Evolutionary conservation across 306 rosid species (phyloP).

Genomic region (Rubus idaeus): DNA sequence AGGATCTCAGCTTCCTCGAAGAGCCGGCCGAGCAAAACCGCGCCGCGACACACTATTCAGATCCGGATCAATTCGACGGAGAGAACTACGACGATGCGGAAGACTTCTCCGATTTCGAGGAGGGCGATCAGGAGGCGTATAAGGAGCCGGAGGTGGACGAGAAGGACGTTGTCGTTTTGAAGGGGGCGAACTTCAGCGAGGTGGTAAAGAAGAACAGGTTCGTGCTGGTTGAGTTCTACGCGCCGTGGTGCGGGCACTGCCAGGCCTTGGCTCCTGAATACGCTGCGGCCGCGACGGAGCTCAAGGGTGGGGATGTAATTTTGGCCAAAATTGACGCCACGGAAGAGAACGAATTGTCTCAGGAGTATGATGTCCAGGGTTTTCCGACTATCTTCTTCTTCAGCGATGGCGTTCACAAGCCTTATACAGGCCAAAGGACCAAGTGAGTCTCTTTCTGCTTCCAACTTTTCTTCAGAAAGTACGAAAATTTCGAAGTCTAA

Average conservation of each 20-base stretch:
- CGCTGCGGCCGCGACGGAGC: slow-evolving; percentile 86
- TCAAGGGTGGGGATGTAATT: slow-evolving; percentile 62
- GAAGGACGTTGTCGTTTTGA: slow-evolving; percentile 86
- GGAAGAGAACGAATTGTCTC: slow-evolving; percentile 77
- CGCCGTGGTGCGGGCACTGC: slow-evolving; percentile 99
- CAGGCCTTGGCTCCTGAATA: slow-evolving; percentile 93
- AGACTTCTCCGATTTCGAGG: slow-evolving; percentile 60
- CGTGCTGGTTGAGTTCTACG: slow-evolving; percentile 95
- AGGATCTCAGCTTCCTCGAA: slow-evolving; percentile 90
- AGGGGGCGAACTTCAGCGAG: slow-evolving; percentile 70
- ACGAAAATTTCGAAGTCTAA: neutral
- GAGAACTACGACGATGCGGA: slow-evolving; percentile 53
- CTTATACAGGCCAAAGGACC: slow-evolving; percentile 74
- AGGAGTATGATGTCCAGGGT: slow-evolving; percentile 81
- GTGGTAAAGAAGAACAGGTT: slow-evolving; percentile 53
- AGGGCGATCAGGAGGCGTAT: slow-evolving; percentile 36
- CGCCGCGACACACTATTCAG: slow-evolving; percentile 31
- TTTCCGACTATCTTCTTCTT: slow-evolving; percentile 78
- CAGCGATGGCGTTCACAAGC: slow-evolving; percentile 72
- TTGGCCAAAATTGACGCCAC: slow-evolving; percentile 90
- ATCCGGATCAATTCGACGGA: slow-evolving; percentile 35
- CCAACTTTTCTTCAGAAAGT: neutral
- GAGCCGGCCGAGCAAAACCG: slow-evolving; percentile 43
- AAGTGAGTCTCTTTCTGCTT: slow-evolving; percentile 46
- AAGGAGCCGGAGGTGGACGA: slow-evolving; percentile 73